These are phyloP conservation scores for Mollisiaceae sp. DNA, from an alignment of 2,329 filamentous ascomycete species.

Conservation along the genomic window DNA sequence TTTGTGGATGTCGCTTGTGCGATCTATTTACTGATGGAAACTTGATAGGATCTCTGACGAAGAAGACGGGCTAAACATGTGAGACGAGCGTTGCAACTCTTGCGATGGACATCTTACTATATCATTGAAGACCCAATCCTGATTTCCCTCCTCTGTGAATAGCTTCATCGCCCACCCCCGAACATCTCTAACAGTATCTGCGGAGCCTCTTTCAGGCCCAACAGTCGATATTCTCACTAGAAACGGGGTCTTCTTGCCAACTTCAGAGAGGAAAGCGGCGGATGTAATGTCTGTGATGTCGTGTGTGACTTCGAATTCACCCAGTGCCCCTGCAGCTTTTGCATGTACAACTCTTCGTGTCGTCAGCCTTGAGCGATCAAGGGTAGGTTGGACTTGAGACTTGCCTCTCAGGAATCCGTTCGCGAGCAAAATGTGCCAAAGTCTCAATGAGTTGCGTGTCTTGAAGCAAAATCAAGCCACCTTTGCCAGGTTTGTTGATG, in stretches of 20 bases:
- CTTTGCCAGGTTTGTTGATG: slow-evolving; percentile 26
- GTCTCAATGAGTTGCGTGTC: slow-evolving; percentile 69
- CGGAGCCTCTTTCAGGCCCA: slow-evolving; percentile 50
- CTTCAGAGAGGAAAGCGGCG: slow-evolving; percentile 56
- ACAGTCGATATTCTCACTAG: slow-evolving; percentile 55
- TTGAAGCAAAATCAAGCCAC: slow-evolving; percentile 63
- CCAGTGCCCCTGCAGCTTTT: slow-evolving; percentile 52
- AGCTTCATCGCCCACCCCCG: slow-evolving; percentile 57
- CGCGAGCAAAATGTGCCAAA: slow-evolving; percentile 58
- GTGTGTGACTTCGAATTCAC: slow-evolving; percentile 62
- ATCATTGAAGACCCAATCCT: slow-evolving; percentile 44
- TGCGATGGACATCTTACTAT: slow-evolving; percentile 4
- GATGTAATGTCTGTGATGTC: slow-evolving; percentile 61
- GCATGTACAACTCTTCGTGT: slow-evolving; percentile 62
- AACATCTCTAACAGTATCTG: slow-evolving; percentile 54
- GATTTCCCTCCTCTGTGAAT: slow-evolving; percentile 57
- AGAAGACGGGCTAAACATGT: slow-evolving; percentile 24
- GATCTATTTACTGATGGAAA: slow-evolving; percentile 53
- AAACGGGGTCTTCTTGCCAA: slow-evolving; percentile 59
- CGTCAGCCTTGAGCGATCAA: background rate
- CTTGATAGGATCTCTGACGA: slow-evolving; percentile 52
- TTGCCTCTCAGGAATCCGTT: slow-evolving; percentile 52
- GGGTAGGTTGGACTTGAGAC: background rate
- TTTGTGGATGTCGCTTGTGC: slow-evolving; percentile 51
- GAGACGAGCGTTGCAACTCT: background rate